phyloP scores from a whole-genome alignment of 2,329 filamentous ascomycete genomes.

The Colletotrichum higginsianum region DNA sequence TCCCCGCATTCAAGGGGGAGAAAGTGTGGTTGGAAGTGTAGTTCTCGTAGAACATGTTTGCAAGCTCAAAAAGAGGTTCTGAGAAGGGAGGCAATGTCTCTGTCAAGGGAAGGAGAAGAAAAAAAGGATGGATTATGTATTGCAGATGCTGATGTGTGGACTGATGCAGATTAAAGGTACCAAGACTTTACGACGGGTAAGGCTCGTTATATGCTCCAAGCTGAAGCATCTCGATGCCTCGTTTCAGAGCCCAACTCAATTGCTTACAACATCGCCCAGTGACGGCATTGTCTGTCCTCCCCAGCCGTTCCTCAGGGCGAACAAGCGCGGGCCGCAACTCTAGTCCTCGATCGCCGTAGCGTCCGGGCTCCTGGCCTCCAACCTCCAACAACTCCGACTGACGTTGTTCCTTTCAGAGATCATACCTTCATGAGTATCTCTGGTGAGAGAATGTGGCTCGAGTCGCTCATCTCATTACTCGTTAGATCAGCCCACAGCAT shows the following conservation, averaged over 20 bases:
- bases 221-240: conserved; percentile 15
- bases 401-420: not conserved
- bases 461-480: not conserved
- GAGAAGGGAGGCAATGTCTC: not conserved
- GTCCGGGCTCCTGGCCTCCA: not conserved
- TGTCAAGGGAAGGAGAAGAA: too few relatives aligned
- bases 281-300: not conserved
- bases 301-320: not conserved
- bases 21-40: conserved; percentile 50
- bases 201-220: conserved; percentile 18
- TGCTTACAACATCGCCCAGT: conserved; percentile 2
- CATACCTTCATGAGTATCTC: not conserved
- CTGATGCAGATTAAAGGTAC: conserved; percentile 4
- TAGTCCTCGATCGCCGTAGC: not conserved
- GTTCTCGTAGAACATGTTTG: conserved; percentile 35
- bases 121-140: not conserved
- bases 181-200: conserved; percentile 10
- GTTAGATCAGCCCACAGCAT: not conserved
- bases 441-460: not conserved
- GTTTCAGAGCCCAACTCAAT: conserved; percentile 28
- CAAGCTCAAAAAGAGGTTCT: not conserved
- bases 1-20: conserved; percentile 77
- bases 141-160: conserved; percentile 10
- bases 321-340: conserved; percentile 6
- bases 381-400: not conserved